Conservation (phyloP, 2,329 filamentous ascomycete genomes). For the Dactylonectria estremocensis region DNA sequence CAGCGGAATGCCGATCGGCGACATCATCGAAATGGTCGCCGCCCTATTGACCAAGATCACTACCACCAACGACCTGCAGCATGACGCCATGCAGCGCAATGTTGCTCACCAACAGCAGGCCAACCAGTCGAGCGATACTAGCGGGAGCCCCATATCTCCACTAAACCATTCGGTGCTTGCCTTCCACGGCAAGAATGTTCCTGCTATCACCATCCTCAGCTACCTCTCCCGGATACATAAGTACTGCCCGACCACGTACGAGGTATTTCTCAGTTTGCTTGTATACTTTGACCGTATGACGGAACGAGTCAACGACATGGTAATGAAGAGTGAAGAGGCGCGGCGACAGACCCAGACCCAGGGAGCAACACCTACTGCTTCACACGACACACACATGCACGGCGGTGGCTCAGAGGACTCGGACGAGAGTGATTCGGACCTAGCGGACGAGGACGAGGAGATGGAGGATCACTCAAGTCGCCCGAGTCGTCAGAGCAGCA, state of each 20-base stretch:
- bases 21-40: slow-evolving; percentile 99
- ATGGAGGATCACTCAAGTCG: slow-evolving; percentile 52
- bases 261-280: slow-evolving; percentile 94
- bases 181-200: slow-evolving; percentile 98
- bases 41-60: slow-evolving; percentile 97
- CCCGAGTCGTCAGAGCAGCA: slow-evolving; percentile 43
- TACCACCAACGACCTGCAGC: slow-evolving; percentile 93
- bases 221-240: slow-evolving; percentile 97
- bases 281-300: slow-evolving; percentile 99
- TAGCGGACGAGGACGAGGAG: slow-evolving; percentile 61
- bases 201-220: slow-evolving; percentile 95
- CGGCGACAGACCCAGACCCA: slow-evolving; percentile 50
- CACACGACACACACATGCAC: slow-evolving; percentile 52
- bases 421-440: slow-evolving; percentile 66
- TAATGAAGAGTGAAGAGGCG: slow-evolving; percentile 76
- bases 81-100: slow-evolving; percentile 88
- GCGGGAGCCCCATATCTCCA: slow-evolving; percentile 71
- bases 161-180: slow-evolving; percentile 82
- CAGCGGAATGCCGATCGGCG: slow-evolving; percentile 95
- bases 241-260: slow-evolving; percentile 98
- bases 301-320: slow-evolving; percentile 89
- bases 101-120: slow-evolving; percentile 72
- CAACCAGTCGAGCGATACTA: slow-evolving; percentile 60
- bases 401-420: slow-evolving; percentile 47
- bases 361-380: slow-evolving; percentile 26